Evolutionary conservation across 768 basidiomycete species (phyloP).

Genomic region (Pleurotus giganteus): DNA sequence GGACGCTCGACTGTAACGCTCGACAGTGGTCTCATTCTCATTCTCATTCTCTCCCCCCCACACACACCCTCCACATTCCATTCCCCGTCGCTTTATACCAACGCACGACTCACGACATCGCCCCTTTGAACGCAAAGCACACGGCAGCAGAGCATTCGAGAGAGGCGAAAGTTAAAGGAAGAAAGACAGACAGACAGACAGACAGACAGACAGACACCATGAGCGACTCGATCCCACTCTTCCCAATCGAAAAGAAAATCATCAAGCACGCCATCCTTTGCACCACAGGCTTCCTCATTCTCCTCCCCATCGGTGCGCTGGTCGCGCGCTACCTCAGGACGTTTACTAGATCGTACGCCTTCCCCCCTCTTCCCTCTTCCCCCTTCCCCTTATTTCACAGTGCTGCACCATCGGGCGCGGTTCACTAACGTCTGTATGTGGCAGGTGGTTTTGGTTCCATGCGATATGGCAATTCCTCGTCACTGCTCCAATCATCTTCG

Average conservation of each 20-base stretch:
- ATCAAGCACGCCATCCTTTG: constrained; percentile 52
- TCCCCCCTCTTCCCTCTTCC: neutral
- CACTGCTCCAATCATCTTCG: constrained; percentile 51
- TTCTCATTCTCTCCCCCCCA: too few species aligned
- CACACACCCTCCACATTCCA: too few species aligned
- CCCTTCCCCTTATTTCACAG: neutral
- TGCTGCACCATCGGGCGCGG: too few species aligned
- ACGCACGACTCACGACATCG: too few species aligned
- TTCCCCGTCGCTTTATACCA: too few species aligned
- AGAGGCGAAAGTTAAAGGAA: too few species aligned
- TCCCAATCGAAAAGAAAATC: constrained; percentile 30
- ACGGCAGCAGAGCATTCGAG: too few species aligned
- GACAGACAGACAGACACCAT: neutral
- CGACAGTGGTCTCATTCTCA: too few species aligned
- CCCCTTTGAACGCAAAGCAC: too few species aligned
- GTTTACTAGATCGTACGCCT: constrained; percentile 40
- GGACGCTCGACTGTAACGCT: too few species aligned
- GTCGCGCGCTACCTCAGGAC: constrained; percentile 55
- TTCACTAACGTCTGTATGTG: neutral
- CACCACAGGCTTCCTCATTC: constrained; percentile 50
- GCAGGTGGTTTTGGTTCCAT: constrained; percentile 51
- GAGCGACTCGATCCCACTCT: constrained; percentile 17
- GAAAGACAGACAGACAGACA: neutral
- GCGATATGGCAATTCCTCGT: constrained; percentile 48
- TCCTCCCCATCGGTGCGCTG: constrained; percentile 59